phyloP scores from a whole-genome alignment of 148 eudicot genomes.

The Cornus florida region DNA sequence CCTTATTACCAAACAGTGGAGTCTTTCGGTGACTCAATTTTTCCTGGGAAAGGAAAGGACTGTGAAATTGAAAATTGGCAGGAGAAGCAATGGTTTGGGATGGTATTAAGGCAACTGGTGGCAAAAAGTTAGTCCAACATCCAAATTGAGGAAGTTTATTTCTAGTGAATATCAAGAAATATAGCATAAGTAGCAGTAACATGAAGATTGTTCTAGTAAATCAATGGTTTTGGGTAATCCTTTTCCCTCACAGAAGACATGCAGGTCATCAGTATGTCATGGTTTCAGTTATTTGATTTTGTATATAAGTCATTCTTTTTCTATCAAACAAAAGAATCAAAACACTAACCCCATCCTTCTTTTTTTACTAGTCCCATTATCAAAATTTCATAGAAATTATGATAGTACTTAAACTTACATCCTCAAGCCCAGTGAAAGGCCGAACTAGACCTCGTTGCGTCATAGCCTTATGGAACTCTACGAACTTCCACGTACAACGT shows the following conservation, averaged over 20 bases:
- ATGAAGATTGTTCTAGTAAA: not conserved
- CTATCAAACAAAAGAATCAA: no score
- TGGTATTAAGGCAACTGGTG: not conserved
- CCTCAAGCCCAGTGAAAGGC: slow-evolving; percentile 91
- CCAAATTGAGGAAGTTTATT: not conserved
- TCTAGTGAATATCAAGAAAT: not conserved
- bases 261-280: no score
- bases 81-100: not conserved
- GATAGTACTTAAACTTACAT: slow-evolving; percentile 60
- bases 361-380: not conserved
- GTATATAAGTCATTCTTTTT: no score
- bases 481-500: slow-evolving; percentile 89
- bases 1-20: not conserved
- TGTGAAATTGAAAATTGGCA: not conserved
- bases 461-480: slow-evolving; percentile 75
- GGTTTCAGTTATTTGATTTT: no score
- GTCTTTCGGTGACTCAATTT: not conserved
- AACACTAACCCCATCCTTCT: not conserved
- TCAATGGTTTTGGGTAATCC: not conserved
- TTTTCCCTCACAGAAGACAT: not conserved
- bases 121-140: not conserved
- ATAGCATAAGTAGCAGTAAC: not conserved
- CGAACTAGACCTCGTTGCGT: slow-evolving; percentile 85
- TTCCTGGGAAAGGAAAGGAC: not conserved
- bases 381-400: not conserved